phyloP scores from a whole-genome alignment of 768 basidiomycete genomes.

The Boletus eberwhitei region DNA sequence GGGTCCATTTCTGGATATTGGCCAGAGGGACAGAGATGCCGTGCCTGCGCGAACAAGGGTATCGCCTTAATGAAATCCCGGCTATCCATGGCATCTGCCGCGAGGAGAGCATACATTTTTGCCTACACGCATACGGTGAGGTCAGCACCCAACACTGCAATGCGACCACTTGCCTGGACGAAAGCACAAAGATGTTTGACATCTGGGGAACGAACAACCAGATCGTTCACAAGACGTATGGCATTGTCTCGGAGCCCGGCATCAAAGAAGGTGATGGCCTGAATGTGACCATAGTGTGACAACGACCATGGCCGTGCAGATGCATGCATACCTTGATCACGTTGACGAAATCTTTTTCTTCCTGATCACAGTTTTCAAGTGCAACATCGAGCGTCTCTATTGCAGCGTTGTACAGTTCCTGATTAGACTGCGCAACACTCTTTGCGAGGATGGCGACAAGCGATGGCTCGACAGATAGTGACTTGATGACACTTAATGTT shows the following conservation, averaged over 20 bases:
- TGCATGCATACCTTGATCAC: conserved; percentile 10
- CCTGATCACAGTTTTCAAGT: not conserved
- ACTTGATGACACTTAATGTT: conserved; percentile 1
- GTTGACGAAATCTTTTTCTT: conserved; percentile 6
- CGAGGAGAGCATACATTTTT: conserved; percentile 13
- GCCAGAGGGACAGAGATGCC: conserved; percentile 11
- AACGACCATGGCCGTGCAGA: not conserved
- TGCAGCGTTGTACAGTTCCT: not conserved
- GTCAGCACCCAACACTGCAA: not conserved
- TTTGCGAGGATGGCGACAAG: conserved; percentile 9
- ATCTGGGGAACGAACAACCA: not conserved
- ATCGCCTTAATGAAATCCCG: not conserved
- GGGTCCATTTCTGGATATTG: conserved; percentile 4
- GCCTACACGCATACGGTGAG: conserved; percentile 5
- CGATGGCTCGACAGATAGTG: conserved; percentile 1
- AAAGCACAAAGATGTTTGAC: conserved; percentile 2
- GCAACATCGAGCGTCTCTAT: not conserved
- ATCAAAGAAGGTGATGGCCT: conserved; percentile 14
- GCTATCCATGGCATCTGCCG: conserved; percentile 2
- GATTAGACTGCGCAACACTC: not conserved
- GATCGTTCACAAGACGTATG: not conserved
- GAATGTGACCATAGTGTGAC: not conserved
- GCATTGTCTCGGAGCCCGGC: not conserved
- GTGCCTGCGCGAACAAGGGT: conserved; percentile 2
- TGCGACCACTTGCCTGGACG: conserved; percentile 9